Evolutionary conservation across 495 filamentous ascomycete species (phyloP).

Genomic region (Penicillium riverlandense): DNA sequence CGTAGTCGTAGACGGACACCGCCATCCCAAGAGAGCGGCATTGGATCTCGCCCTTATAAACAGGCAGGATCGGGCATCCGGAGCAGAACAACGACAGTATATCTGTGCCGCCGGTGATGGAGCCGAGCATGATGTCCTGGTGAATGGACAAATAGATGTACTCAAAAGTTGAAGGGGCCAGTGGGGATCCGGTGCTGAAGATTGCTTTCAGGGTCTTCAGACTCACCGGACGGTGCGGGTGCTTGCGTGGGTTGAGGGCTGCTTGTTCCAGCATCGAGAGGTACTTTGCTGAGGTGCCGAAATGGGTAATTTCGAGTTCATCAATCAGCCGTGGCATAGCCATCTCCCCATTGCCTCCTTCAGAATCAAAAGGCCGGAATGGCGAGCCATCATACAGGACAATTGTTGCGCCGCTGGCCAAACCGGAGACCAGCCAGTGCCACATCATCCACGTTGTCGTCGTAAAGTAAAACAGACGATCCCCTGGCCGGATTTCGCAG

Average conservation of each 20-base stretch:
- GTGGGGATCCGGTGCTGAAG: conserved; percentile 86
- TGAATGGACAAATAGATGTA: conserved; percentile 83
- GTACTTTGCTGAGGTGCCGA: conserved; percentile 90
- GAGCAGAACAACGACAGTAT: conserved; percentile 92
- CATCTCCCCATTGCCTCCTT: conserved; percentile 51
- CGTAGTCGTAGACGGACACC: conserved; percentile 66
- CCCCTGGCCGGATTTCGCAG: conserved; percentile 60
- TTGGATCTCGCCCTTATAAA: conserved; percentile 85
- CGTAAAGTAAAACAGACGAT: conserved; percentile 77
- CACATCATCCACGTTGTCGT: conserved; percentile 97
- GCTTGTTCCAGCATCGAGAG: conserved; percentile 86
- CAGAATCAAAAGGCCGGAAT: conserved; percentile 54
- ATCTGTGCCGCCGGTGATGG: conserved; percentile 85
- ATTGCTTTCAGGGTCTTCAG: conserved; percentile 63
- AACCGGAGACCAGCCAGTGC: conserved; percentile 84
- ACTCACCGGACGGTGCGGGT: conserved; percentile 37
- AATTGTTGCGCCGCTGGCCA: conserved; percentile 72
- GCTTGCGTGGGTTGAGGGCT: conserved; percentile 52
- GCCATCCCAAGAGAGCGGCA: conserved; percentile 88
- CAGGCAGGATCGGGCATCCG: conserved; percentile 77
- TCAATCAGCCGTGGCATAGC: conserved; percentile 65
- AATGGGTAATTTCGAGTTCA: conserved; percentile 74
- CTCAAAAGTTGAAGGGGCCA: conserved; percentile 87
- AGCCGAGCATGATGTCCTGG: conserved; percentile 65
- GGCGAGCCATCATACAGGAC: conserved; percentile 87